These are phyloP conservation scores for Hypoxylon sp. DNA, from an alignment of 2,329 filamentous ascomycete species.

Conservation along the genomic window DNA sequence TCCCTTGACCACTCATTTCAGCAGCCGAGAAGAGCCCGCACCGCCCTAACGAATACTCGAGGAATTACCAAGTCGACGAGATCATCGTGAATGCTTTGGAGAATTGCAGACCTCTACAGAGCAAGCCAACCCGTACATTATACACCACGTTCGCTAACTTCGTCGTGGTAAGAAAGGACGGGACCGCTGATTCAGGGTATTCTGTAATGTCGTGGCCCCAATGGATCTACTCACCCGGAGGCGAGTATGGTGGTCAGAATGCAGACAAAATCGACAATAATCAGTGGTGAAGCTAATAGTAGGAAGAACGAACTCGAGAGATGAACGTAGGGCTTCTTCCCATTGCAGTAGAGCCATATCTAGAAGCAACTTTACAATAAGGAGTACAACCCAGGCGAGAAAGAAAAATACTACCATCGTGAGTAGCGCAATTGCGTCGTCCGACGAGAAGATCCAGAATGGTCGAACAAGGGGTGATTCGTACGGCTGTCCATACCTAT, in stretches of 20 bases:
- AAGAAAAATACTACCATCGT: conserved; percentile 93
- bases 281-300: neutral
- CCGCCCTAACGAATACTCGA: neutral
- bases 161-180: neutral
- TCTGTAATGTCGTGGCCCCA: neutral
- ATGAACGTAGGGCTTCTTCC: neutral
- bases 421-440: conserved; percentile 79
- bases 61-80: neutral
- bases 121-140: neutral
- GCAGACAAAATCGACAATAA: neutral
- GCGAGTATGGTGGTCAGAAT: neutral
- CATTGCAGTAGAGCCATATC: conserved; percentile 85
- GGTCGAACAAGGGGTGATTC: conserved; percentile 57
- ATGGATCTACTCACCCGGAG: neutral
- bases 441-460: conserved; percentile 73
- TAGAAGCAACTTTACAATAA: conserved; percentile 87
- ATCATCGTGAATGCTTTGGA: neutral
- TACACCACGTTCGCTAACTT: neutral
- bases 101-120: neutral
- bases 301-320: neutral
- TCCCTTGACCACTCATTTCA: too few relatives aligned
- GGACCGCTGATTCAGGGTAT: neutral
- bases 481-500: conserved; percentile 72
- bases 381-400: conserved; percentile 84
- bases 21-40: neutral